Evolutionary conservation across 495 filamentous ascomycete species (phyloP).

Genomic region (Penicillium mononematosum): DNA sequence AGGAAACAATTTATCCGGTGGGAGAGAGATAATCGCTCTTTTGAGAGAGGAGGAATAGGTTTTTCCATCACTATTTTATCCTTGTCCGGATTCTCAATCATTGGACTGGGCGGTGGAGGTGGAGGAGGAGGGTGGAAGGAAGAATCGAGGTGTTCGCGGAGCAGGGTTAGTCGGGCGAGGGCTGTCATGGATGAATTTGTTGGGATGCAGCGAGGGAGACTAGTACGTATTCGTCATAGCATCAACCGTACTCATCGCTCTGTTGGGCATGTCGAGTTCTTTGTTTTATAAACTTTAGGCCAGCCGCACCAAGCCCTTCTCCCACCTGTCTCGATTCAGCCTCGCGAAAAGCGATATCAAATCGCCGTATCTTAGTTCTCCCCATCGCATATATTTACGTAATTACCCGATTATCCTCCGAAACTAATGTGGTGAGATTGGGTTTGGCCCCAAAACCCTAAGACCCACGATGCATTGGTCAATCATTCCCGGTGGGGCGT

Average conservation of each 20-base stretch:
- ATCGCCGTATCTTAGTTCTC: neutral
- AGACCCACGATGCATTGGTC: neutral
- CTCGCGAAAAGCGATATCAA: neutral
- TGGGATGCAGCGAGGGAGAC: neutral
- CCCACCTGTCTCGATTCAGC: neutral
- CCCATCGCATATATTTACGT: neutral
- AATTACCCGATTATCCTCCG: neutral
- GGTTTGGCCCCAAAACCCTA: neutral
- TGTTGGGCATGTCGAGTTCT: neutral
- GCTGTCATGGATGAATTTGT: neutral
- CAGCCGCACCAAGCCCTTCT: neutral
- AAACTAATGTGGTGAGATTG: neutral
- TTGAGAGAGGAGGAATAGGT: slow-evolving; percentile 15
- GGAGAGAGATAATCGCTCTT: slow-evolving; percentile 17
- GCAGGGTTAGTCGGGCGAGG: neutral
- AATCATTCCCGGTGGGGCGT: neutral
- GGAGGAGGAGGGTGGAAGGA: neutral
- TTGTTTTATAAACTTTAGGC: neutral
- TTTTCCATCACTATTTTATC: neutral
- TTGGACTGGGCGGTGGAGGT: neutral
- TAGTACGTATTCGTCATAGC: neutral
- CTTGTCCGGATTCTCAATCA: neutral
- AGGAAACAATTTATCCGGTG: slow-evolving; percentile 30
- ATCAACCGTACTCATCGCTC: neutral
- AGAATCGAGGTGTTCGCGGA: neutral